Evolutionary conservation across 2,329 filamentous ascomycete species (phyloP).

Genomic region (Fusarium xyrophilum): DNA sequence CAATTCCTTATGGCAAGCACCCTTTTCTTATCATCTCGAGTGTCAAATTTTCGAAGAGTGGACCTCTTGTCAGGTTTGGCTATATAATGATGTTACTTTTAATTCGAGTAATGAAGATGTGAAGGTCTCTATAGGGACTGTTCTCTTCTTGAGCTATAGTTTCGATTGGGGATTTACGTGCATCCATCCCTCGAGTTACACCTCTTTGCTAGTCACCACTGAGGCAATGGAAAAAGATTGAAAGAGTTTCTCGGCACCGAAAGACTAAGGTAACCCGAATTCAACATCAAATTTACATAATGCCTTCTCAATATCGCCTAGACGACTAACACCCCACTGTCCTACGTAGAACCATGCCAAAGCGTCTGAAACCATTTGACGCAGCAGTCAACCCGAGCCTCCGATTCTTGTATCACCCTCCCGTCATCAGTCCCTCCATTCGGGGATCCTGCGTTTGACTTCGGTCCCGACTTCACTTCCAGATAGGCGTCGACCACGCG

Average conservation of each 20-base stretch:
- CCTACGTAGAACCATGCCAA: neutral
- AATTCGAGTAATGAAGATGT: too few relatives aligned
- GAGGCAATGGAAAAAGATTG: accelerated
- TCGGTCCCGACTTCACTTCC: neutral
- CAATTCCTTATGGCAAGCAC: accelerated
- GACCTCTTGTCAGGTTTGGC: neutral
- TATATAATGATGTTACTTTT: too few relatives aligned
- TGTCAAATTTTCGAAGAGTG: too few relatives aligned
- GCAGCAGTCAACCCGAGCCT: too few relatives aligned
- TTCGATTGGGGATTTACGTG: too few relatives aligned
- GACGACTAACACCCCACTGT: neutral
- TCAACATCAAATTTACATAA: too few relatives aligned
- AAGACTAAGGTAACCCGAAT: neutral
- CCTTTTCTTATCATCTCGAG: too few relatives aligned
- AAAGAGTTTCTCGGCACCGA: neutral
- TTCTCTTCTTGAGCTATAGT: too few relatives aligned
- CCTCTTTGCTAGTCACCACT: too few relatives aligned
- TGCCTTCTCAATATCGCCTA: accelerated
- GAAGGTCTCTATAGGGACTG: too few relatives aligned
- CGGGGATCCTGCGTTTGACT: neutral
- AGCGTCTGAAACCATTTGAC: neutral
- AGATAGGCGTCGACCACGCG: neutral
- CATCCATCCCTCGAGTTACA: too few relatives aligned
- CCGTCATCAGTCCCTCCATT: accelerated
- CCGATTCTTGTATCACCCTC: neutral